Base-by-base conservation (phyloP, 2,329 filamentous ascomycete species). In the Pseudopyrenochaeta lycopersici region DNA sequence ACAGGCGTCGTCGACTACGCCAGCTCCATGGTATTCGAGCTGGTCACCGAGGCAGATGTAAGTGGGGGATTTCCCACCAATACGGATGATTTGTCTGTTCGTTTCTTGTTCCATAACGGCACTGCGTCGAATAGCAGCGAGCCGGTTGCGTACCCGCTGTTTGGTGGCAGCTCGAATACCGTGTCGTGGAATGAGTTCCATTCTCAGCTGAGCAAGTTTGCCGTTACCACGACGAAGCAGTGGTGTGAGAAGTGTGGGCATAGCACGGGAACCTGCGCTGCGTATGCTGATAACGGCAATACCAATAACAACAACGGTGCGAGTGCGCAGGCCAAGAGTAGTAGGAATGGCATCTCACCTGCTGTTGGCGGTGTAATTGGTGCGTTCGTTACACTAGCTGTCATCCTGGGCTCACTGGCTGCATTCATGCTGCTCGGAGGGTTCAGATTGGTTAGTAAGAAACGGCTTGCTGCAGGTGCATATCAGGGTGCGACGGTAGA, bases 161-260 rank as follows among this genome's bases (percentile, higher is more conserved):
- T 85, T 49, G 90, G 89, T 20, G 82, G 84, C 54, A 67, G 68
- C 5, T 77, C 83, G 51, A 77, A 80, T 0, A 74, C 82, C 0
- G 71, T 96, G 23, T 79, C 86, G 12, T 97, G 90, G 89, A 76
- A 72, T 11, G 85, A 87, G 14, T 96, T 96, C 76, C 81, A 82
- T 18, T 60, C 65, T 1, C 79, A 82, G 60, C 89, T 94, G 80
- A 73, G 77, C 62, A 82, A 85, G 63, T 88, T 95, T 61, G 84
- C 89, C 40, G 81, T 96, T 52, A 78, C 79, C n/a, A 81, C 83
- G 45, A 87, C 86, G 7, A 70, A 81, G 51, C 75, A 85, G 49
- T 96, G 92, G 92, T 97, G 92, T 78, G 71, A 73, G 1, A 82
- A 84, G 52, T 97, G 92, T 73, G 90, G 90, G 4, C 92, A 90